phyloP scores from a whole-genome alignment of 805 yeast genomes.

The Candida stauntonica region DNA sequence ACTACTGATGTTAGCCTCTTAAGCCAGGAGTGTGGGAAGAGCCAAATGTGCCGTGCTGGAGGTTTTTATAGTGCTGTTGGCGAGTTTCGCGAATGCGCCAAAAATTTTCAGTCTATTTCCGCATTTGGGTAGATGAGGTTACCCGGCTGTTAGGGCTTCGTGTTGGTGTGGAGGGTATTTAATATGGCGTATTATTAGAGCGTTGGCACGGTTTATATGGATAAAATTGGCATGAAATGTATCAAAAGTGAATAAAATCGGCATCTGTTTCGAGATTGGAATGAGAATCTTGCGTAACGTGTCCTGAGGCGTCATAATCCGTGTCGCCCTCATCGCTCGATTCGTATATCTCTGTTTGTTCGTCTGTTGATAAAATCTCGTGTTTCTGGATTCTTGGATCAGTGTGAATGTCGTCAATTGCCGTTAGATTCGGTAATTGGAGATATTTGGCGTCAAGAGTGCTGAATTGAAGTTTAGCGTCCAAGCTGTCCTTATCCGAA shows the following conservation, averaged over 20 bases:
- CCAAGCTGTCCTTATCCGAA: conserved; percentile 28
- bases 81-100: too few relatives aligned
- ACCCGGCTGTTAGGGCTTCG: conserved; percentile 12
- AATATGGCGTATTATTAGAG: background rate
- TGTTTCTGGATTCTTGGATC: conserved; percentile 23
- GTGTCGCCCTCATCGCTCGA: conserved; percentile 27
- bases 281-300: conserved; percentile 1
- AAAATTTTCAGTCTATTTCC: background rate
- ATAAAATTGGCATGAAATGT: background rate
- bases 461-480: conserved; percentile 21
- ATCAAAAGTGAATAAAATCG: conserved; percentile 26
- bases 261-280: conserved; percentile 22
- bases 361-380: conserved; percentile 19
- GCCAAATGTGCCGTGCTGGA: background rate
- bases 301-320: conserved; percentile 16
- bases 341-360: conserved; percentile 1
- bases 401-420: conserved; percentile 11
- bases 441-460: conserved; percentile 18
- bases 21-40: conserved; percentile 10
- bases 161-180: background rate
- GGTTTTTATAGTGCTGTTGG: conserved; percentile 32
- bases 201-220: too few relatives aligned
- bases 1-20: conserved; percentile 62
- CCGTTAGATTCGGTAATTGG: conserved; percentile 24
- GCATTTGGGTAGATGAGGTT: conserved; percentile 1